Conservation (phyloP, 2,329 filamentous ascomycete species). For the Aureobasidium sp. region DNA sequence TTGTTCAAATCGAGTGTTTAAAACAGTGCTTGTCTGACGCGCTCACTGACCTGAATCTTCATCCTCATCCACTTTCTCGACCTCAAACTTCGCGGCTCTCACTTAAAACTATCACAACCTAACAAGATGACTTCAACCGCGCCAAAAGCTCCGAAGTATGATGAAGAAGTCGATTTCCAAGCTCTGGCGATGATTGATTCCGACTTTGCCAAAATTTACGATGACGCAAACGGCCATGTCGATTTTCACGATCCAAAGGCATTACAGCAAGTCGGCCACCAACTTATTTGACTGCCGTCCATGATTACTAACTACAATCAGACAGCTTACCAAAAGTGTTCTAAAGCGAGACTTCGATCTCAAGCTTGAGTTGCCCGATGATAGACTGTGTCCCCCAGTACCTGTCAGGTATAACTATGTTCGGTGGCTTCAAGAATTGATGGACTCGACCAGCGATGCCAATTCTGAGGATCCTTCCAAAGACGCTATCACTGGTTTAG, state of each 20-base stretch:
- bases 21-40: too few relatives aligned
- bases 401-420: constrained; percentile 64
- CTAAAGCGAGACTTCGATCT: constrained; percentile 11
- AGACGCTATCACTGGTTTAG: constrained; percentile 59
- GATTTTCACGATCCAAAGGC: constrained; percentile 74
- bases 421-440: constrained; percentile 72
- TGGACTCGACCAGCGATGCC: constrained; percentile 56
- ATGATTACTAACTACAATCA: too few relatives aligned
- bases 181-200: constrained; percentile 50
- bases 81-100: not conserved
- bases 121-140: not conserved
- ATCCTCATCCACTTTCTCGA: not conserved
- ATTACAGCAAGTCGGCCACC: constrained; percentile 51
- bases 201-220: constrained; percentile 48
- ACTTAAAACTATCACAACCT: not conserved
- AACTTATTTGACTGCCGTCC: too few relatives aligned
- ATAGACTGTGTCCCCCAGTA: constrained; percentile 7
- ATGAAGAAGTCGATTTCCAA: constrained; percentile 53
- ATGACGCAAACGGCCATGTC: constrained; percentile 47
- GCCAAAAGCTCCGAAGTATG: constrained; percentile 34
- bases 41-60: not conserved
- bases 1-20: not conserved
- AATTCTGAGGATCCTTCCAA: constrained; percentile 36
- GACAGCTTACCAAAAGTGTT: constrained; percentile 12
- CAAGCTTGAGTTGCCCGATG: constrained; percentile 2